Conservation (phyloP, 495 filamentous ascomycete species). For the Hypoxylon cercidicola region DNA sequence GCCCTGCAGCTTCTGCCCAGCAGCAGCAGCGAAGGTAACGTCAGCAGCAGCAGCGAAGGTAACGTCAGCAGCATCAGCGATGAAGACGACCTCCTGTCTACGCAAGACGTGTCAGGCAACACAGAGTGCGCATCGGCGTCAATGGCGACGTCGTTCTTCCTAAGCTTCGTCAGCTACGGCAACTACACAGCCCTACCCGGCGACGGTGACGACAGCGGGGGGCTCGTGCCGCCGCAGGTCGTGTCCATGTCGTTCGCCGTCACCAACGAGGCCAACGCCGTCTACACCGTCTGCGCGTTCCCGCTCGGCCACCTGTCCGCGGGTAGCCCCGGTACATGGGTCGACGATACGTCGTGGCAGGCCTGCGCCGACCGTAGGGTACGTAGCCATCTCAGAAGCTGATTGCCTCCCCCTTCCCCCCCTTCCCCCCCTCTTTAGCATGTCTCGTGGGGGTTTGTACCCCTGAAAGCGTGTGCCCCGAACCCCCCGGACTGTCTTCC, state of each 20-base stretch:
- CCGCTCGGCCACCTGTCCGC: constrained; percentile 27
- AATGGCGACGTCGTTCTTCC: constrained; percentile 1
- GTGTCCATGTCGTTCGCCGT: constrained; percentile 37
- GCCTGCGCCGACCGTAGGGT: constrained; percentile 37
- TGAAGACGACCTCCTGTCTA: background rate
- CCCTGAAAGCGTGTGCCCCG: too few relatives aligned
- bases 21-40: background rate
- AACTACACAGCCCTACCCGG: constrained; percentile 35
- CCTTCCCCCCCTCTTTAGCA: too few relatives aligned
- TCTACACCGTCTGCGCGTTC: constrained; percentile 36
- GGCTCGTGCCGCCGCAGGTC: constrained; percentile 23
- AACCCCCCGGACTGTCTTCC: too few relatives aligned
- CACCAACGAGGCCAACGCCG: constrained; percentile 30
- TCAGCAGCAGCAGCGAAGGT: background rate
- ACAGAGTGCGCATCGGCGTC: constrained; percentile 28
- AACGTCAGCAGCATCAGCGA: too few relatives aligned
- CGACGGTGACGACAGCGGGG: constrained; percentile 28
- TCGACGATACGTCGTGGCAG: constrained; percentile 33
- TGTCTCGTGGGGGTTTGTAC: too few relatives aligned
- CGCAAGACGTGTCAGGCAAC: constrained; percentile 17
- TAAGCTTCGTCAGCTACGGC: constrained; percentile 42
- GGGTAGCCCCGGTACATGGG: constrained; percentile 14
- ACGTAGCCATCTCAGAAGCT: too few relatives aligned
- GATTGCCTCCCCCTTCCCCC: too few relatives aligned
- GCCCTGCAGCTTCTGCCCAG: constrained; percentile 6